Evolutionary conservation across 805 yeast genomes (phyloP), one percentile per base, ranked within the genome.

Genomic region (Candida germanica): DNA sequence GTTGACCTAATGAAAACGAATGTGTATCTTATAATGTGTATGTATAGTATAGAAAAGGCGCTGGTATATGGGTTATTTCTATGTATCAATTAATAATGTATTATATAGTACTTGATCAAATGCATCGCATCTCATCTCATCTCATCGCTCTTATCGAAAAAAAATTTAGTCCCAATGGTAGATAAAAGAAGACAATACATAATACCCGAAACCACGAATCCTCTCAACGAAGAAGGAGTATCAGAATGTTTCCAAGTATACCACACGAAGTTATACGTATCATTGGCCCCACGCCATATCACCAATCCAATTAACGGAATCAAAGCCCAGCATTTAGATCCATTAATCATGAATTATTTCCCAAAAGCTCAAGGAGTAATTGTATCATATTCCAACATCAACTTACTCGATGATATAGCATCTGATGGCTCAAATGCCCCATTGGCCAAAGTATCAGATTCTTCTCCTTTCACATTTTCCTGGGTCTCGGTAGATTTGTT

Each of bases 401-500:
- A 70, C 42, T 57, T 86, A 18, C 61, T 64, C 6, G 70, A 64
- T 12, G 49, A 50, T 35, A 48, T 58, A 5, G 6, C 25, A 6
- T 29, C 26, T 13, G 22, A 31, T n/a, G 32, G 29, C 6, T 64
- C 72, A 17, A 61, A 71, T 21, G 37, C 21, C 7, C 19, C 27
- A 3, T 64, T 85, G 21, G 87, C 89, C 29, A 77, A 77, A 46
- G 69, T 91, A 33, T 72, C 84, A 35, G 79, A 77, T 42, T 89
- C 86, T 36, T 78, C 88, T 15, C 97, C 98, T 16, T 91, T 89
- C 57, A 74, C 91, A 19, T 93, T 84, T 59, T 55, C 84, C 35
- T 93, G 98, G 98, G 72, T 87, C 30, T 65, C 77, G 3, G 94
- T 83, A 6, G 93, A 87, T 36, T 70, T 93, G 31, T 69, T 87